Conservation (phyloP, 371 early-diverging fungal species). For the Fennellomyces sp. region DNA sequence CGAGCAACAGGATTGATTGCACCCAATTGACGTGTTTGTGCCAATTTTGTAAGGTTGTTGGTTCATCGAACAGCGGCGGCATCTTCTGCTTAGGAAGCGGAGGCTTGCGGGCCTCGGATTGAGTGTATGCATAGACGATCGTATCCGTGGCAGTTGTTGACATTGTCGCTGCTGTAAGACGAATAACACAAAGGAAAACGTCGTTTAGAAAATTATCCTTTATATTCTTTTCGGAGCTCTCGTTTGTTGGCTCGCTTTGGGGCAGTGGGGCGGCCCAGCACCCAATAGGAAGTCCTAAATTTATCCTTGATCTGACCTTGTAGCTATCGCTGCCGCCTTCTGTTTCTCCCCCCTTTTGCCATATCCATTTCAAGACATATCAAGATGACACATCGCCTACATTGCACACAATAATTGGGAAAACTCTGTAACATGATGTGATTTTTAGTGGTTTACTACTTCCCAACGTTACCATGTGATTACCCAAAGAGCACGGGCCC, state of each 20-base stretch:
- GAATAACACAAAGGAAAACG: neutral
- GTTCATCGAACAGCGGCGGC: constrained; percentile 59
- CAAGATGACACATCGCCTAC: neutral
- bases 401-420: neutral
- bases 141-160: constrained; percentile 22
- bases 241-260: constrained; percentile 14
- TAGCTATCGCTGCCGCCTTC: neutral
- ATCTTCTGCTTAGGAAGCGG: constrained; percentile 41
- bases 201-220: neutral
- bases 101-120: constrained; percentile 49
- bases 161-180: constrained; percentile 7
- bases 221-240: constrained; percentile 7
- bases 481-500: neutral
- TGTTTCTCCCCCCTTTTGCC: neutral
- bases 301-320: neutral
- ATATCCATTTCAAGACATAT: neutral
- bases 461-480: neutral
- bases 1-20: constrained; percentile 69
- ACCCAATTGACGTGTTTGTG: constrained; percentile 80
- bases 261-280: constrained; percentile 9
- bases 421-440: neutral
- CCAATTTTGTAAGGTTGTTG: constrained; percentile 54
- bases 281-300: constrained; percentile 7
- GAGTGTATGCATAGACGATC: constrained; percentile 37
- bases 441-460: neutral